Percentiles rank a stretch among this genome's conserved stretches.
Evolutionary conservation across 2,329 filamentous ascomycete genomes (phyloP).

Genomic region (Ceratocystis alfenasii): DNA sequence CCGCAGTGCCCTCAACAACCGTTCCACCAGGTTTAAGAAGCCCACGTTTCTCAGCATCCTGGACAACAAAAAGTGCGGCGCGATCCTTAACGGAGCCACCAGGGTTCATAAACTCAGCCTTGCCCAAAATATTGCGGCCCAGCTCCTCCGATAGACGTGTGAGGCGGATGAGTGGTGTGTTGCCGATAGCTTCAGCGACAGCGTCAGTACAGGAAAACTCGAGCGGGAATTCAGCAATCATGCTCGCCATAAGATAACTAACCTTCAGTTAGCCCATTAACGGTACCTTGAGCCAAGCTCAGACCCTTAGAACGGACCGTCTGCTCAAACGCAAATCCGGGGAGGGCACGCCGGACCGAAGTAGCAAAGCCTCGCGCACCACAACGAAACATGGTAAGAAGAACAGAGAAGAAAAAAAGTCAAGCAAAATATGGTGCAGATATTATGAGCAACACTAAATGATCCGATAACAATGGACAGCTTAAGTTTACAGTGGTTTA

Average conservation of each 20-base stretch:
- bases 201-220: not conserved
- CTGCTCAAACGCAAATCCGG: conserved; percentile 71
- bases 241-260: conserved; percentile 27
- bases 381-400: conserved; percentile 52
- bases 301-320: conserved; percentile 57
- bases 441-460: not conserved
- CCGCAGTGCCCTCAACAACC: conserved; percentile 91
- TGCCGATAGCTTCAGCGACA: conserved; percentile 65
- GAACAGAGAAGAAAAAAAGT: not conserved
- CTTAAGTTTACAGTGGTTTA: not conserved
- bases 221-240: not conserved
- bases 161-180: conserved; percentile 85
- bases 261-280: conserved; percentile 74
- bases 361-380: conserved; percentile 56
- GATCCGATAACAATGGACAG: not conserved
- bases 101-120: conserved; percentile 98
- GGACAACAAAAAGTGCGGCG: conserved; percentile 84
- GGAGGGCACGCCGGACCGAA: conserved; percentile 41
- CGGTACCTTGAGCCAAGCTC: conserved; percentile 66
- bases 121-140: conserved; percentile 86
- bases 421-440: not conserved
- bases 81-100: conserved; percentile 94
- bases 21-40: conserved; percentile 76
- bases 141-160: conserved; percentile 81
- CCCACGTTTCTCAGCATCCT: conserved; percentile 82